Evolutionary conservation across 139 green algal genomes (phyloP), one percentile per base, ranked within the genome.

Genomic region (Nannochloris sp.): DNA sequence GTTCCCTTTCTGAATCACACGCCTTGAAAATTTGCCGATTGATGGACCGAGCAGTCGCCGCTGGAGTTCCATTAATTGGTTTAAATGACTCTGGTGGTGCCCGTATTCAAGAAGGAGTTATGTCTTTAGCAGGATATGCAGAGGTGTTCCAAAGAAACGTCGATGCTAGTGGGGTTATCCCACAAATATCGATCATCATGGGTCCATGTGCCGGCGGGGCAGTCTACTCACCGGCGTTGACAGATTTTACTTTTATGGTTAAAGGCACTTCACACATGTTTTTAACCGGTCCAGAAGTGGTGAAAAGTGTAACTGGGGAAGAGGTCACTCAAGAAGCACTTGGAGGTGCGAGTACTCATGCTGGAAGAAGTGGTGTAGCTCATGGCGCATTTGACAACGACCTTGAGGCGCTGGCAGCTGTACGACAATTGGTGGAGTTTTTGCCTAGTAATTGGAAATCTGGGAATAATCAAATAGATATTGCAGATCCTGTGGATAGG

Each of bases 191-290:
- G 3, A 45, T 87, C 23, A 79, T 89, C 47, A 80, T 88, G 75
- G 83, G 83, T 1, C 83, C 83, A 1, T 89, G 83, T 34, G 83
- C 83, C 0, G 82, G 83, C 14, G 83, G 83, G 2, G 83, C 83
- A 4, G 83, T 89, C 24, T 90, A 90, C 65, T 90, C 83, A 4
- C 83, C 83, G 29, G 83, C 83, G 6, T 76, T 89, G 27, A 89
- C 83, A 1, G 83, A 89, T 74, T 90, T 89, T 67, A 81, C 68
- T 1, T 79, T 90, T 62, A 89, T 89, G 83, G 82, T 85, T 36
- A 62, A 67, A 32, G 55, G 71, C 48, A 83, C 29, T 64, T 78
- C 64, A 10, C 68, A 89, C 71, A 89, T 89, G 82, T 89, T 89
- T 59, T 56, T 89, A 5, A 89, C 82, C 0, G 82, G 82, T 2